phyloP scores from a whole-genome alignment of 2,329 filamentous ascomycete species.

The Sporothrix curviconia region DNA sequence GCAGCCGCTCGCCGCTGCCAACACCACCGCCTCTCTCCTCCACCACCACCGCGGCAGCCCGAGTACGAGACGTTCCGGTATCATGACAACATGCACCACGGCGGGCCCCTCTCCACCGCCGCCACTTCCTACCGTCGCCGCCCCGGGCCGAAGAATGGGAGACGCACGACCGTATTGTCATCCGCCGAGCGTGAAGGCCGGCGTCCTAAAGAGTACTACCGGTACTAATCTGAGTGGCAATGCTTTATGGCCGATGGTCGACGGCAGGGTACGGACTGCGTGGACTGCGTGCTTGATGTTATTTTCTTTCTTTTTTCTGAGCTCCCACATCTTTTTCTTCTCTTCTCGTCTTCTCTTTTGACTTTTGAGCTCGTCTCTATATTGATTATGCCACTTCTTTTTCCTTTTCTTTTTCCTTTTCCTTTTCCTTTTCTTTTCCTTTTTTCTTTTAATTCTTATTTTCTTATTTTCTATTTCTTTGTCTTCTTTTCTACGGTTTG shows the following conservation, averaged over 20 bases:
- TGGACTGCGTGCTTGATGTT: background rate
- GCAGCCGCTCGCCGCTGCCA: background rate
- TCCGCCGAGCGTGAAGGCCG: conserved; percentile 29
- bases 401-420: background rate
- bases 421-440: background rate
- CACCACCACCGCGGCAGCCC: conserved; percentile 19
- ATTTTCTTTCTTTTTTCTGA: background rate
- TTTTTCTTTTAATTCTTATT: background rate
- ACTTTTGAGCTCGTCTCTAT: background rate
- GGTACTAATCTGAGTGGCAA: background rate
- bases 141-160: conserved; percentile 26
- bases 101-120: conserved; percentile 26
- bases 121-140: conserved; percentile 27
- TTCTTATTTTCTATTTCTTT: background rate
- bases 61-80: conserved; percentile 47
- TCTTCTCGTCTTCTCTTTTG: background rate
- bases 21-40: background rate
- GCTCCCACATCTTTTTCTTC: background rate
- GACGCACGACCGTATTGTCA: conserved; percentile 25
- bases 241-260: background rate
- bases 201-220: conserved; percentile 28
- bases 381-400: background rate
- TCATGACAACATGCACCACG: conserved; percentile 44
- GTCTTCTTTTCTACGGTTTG: background rate
- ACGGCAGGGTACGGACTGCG: too few relatives aligned